A percentile compares a stretch with the other conserved stretches of the same genome.
Evolutionary conservation across 1,139 yeast species (phyloP).

Genomic region (Yamadazyma pseudoaaseri): DNA sequence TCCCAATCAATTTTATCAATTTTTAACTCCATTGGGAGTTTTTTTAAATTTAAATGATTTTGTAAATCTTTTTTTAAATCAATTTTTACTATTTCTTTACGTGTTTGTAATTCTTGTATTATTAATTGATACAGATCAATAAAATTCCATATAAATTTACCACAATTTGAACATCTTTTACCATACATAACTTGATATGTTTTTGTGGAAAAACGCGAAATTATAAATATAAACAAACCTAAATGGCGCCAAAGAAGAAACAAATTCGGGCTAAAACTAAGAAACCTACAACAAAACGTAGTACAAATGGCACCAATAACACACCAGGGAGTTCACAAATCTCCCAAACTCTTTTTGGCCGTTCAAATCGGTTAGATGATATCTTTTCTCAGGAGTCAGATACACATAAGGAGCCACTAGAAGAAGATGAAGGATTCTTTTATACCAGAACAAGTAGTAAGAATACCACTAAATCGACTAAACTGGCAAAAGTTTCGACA

Average conservation of each 20-base stretch:
- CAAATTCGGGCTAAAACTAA: slow-evolving; percentile 3
- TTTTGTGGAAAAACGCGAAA: not conserved
- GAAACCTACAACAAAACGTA: slow-evolving; percentile 1
- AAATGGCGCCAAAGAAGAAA: slow-evolving; percentile 16
- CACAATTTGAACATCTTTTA: not conserved
- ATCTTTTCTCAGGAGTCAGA: slow-evolving; percentile 19
- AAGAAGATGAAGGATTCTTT: slow-evolving; percentile 48
- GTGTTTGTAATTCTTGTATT: too few species aligned
- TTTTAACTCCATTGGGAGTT: slow-evolving; percentile 3
- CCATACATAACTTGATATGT: not conserved
- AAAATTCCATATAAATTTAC: not conserved
- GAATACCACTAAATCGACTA: slow-evolving; percentile 7
- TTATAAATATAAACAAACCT: slow-evolving; percentile 1
- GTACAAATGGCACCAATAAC: too few species aligned
- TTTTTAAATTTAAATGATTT: slow-evolving; percentile 3
- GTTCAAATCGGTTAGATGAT: slow-evolving; percentile 25
- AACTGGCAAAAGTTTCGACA: slow-evolving; percentile 19
- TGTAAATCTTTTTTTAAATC: too few species aligned
- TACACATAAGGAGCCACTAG: slow-evolving; percentile 22
- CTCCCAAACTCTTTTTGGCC: slow-evolving; percentile 17
- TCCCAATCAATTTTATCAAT: slow-evolving; percentile 37
- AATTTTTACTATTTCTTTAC: too few species aligned
- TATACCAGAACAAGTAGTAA: slow-evolving; percentile 27
- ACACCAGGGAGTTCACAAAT: too few species aligned
- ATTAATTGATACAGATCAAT: too few species aligned